Conservation (phyloP, 495 filamentous ascomycete species). For the Xylaria telfairii region DNA sequence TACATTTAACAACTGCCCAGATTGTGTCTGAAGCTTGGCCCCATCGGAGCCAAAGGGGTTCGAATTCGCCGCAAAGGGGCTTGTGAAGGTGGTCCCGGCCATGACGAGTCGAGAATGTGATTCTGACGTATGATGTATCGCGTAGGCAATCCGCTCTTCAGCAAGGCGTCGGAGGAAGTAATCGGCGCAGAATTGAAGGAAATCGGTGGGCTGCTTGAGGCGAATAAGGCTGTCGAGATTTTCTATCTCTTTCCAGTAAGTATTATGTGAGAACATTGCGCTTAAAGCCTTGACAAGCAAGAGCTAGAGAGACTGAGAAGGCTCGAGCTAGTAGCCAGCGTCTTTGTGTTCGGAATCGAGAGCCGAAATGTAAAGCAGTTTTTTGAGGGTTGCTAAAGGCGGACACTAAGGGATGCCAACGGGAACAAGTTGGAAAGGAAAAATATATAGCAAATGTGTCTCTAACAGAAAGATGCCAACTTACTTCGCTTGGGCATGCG, state of each 20-base stretch:
- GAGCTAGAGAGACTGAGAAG: not conserved
- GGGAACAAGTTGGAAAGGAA: slow-evolving; percentile 2
- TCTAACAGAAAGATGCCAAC: not conserved
- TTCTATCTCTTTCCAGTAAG: slow-evolving; percentile 66
- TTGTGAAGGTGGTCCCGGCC: slow-evolving; percentile 61
- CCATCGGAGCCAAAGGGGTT: slow-evolving; percentile 57
- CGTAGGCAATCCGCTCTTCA: slow-evolving; percentile 61
- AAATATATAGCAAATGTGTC: not conserved
- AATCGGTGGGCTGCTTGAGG: slow-evolving; percentile 59
- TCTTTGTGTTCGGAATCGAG: not conserved
- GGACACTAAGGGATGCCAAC: not conserved
- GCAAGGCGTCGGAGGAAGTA: slow-evolving; percentile 68
- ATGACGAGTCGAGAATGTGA: slow-evolving; percentile 40
- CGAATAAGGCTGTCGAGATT: slow-evolving; percentile 62
- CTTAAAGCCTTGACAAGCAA: not conserved
- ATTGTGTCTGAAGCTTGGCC: slow-evolving; percentile 34
- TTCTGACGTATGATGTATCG: slow-evolving; percentile 36
- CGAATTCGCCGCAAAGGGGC: slow-evolving; percentile 58
- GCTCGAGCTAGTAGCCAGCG: not conserved
- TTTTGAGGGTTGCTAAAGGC: not conserved
- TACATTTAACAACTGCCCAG: slow-evolving; percentile 53
- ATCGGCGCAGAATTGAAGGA: slow-evolving; percentile 73
- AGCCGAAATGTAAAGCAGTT: not conserved
- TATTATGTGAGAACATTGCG: slow-evolving; percentile 41
- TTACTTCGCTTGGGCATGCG: slow-evolving; percentile 4